A percentile compares a stretch with the other conserved stretches of the same genome.
Conservation (phyloP, 2,329 filamentous ascomycete genomes). For the Sporothrix sp. region DNA sequence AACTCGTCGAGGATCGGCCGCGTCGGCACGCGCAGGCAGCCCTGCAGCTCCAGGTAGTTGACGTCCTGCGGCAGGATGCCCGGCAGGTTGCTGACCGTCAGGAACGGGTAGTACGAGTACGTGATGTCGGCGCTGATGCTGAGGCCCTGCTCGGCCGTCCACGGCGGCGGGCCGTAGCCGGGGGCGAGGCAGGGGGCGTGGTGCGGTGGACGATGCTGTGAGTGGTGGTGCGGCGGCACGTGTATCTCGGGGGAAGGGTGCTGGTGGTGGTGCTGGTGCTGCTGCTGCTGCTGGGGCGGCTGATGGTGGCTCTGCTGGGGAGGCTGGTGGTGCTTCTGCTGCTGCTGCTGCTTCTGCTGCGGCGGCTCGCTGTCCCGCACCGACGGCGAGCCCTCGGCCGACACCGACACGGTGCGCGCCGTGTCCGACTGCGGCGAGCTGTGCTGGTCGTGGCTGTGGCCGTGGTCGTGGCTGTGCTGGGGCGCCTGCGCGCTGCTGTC, state of each 20-base stretch:
- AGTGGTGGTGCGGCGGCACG: too few relatives aligned
- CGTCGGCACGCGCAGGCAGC: constrained; percentile 36
- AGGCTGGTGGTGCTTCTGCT: not conserved
- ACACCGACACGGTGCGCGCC: not conserved
- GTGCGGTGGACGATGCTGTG: not conserved
- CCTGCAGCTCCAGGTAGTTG: constrained; percentile 36
- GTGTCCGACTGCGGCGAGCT: constrained; percentile 5
- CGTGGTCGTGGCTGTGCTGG: not conserved
- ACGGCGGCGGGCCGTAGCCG: too few relatives aligned
- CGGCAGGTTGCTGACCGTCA: constrained; percentile 29
- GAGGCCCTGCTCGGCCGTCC: constrained; percentile 9
- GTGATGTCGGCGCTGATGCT: constrained; percentile 15
- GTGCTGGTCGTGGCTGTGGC: constrained; percentile 1
- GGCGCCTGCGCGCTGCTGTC: not conserved
- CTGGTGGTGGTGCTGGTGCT: not conserved
- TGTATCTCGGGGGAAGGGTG: too few relatives aligned
- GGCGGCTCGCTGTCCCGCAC: not conserved
- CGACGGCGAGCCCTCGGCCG: not conserved
- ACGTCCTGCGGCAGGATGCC: constrained; percentile 36
- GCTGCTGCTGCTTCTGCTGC: constrained; percentile 1
- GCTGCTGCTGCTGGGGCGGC: not conserved
- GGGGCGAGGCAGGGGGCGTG: too few relatives aligned
- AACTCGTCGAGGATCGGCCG: constrained; percentile 36
- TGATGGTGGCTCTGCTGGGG: not conserved
- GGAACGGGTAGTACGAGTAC: constrained; percentile 36